Conservation (phyloP, 2,329 filamentous ascomycete genomes). For the Diaporthe longicolla region DNA sequence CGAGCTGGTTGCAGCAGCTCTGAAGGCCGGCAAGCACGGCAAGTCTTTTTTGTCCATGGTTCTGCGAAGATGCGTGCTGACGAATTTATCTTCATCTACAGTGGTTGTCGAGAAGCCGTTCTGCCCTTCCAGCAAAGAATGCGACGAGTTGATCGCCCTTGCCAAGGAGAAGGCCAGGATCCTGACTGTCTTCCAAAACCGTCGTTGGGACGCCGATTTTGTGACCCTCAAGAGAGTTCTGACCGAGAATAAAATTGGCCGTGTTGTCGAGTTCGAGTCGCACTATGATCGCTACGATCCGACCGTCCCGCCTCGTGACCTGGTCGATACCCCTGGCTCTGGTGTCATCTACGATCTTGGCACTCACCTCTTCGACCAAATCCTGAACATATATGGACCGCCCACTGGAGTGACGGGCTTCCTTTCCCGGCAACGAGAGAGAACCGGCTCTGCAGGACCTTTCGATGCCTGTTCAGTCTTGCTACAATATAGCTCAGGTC, state of each 20-base stretch:
- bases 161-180: constrained; percentile 4
- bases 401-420: background rate
- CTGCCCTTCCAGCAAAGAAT: constrained; percentile 9
- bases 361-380: constrained; percentile 6
- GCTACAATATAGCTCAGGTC: background rate
- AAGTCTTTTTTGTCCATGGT: background rate
- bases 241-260: background rate
- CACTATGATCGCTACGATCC: constrained; percentile 5
- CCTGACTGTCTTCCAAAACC: constrained; percentile 9
- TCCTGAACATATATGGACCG: background rate
- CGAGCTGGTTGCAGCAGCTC: background rate
- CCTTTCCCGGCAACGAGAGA: background rate
- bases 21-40: constrained; percentile 1
- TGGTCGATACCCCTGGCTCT: background rate
- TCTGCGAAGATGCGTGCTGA: background rate
- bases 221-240: background rate
- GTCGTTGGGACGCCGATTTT: constrained; percentile 16
- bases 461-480: constrained; percentile 9
- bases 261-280: constrained; percentile 8
- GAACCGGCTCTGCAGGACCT: background rate
- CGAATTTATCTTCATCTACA: background rate
- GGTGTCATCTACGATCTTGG: constrained; percentile 11
- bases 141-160: constrained; percentile 7
- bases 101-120: constrained; percentile 13
- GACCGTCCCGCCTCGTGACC: background rate